Conservation (phyloP, 345 rosid species). For the Eucalyptus marginata region DNA sequence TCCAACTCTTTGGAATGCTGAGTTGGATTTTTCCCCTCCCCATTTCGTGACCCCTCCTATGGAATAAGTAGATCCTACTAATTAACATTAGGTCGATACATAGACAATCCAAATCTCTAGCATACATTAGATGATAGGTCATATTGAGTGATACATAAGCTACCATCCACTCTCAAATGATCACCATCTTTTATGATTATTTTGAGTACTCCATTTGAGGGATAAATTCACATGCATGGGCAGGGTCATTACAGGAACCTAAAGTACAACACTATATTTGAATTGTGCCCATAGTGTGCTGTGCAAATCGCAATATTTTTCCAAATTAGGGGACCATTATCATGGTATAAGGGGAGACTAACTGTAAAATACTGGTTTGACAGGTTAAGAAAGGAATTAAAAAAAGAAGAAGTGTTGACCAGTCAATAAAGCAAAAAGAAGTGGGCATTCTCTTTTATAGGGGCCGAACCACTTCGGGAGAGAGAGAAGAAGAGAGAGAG, state of each 20-base stretch:
- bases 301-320: neutral
- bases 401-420: too few species aligned
- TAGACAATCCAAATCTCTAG: neutral
- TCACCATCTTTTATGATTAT: neutral
- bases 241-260: accelerated
- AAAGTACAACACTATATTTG: neutral
- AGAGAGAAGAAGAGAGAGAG: too few species aligned
- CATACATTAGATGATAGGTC: neutral
- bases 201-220: neutral
- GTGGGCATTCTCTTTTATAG: too few species aligned
- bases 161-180: neutral
- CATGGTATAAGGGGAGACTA: neutral
- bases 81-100: neutral
- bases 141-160: neutral
- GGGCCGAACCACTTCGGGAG: too few species aligned
- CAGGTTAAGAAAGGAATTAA: too few species aligned
- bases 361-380: too few species aligned
- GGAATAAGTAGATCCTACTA: neutral
- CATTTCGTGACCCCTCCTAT: neutral
- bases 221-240: neutral
- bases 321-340: neutral
- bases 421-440: too few species aligned
- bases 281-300: neutral
- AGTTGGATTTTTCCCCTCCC: neutral
- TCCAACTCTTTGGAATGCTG: neutral